phyloP scores from a whole-genome alignment of 202 grass and related monocot genomes.

The Panicum virgatum region DNA sequence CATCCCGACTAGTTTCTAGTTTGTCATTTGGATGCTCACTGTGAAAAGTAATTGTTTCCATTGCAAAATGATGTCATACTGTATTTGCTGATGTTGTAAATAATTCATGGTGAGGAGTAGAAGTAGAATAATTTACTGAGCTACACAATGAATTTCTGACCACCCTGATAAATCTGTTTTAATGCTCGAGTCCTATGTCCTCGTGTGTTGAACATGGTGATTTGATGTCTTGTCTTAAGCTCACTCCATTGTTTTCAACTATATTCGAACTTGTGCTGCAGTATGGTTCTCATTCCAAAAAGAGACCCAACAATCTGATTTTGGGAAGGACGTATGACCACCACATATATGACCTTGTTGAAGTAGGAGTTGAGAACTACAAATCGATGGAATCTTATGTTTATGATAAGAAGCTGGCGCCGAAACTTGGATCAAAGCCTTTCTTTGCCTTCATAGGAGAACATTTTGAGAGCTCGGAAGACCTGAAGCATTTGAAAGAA shows the following conservation, averaged over 20 bases:
- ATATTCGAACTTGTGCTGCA: too few relatives aligned
- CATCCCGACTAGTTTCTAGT: slow-evolving; percentile 22
- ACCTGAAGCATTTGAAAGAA: slow-evolving; percentile 92
- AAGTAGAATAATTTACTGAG: not conserved
- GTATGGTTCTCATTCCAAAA: too few relatives aligned
- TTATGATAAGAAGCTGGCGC: too few relatives aligned
- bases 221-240: not conserved
- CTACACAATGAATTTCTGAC: not conserved
- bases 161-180: not conserved
- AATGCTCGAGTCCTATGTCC: not conserved
- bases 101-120: not conserved
- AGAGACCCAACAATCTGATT: too few relatives aligned
- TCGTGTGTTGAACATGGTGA: not conserved
- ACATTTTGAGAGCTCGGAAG: too few relatives aligned
- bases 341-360: too few relatives aligned
- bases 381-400: too few relatives aligned
- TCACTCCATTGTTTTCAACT: not conserved
- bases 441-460: too few relatives aligned
- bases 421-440: too few relatives aligned
- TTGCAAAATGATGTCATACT: not conserved
- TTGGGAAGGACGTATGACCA: too few relatives aligned
- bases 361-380: too few relatives aligned
- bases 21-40: not conserved
- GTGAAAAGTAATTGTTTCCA: not conserved
- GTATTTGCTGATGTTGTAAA: not conserved